Percentiles rank a stretch among this genome's conserved stretches.
phyloP scores from a whole-genome alignment of 306 rosid genomes.

The Dryas alaskensis region DNA sequence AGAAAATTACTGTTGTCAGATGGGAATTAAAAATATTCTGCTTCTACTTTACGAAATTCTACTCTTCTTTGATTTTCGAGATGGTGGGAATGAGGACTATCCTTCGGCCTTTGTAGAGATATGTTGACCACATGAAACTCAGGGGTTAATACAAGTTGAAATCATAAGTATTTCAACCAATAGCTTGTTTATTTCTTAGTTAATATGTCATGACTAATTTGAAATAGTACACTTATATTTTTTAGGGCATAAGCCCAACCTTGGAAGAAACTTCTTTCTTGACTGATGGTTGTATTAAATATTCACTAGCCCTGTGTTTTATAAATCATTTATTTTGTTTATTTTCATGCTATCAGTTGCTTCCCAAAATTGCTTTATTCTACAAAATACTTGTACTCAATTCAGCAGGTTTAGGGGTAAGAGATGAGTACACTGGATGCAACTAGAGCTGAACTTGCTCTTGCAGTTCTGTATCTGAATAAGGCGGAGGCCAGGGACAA shows the following conservation, averaged over 20 bases:
- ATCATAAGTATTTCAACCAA: not conserved
- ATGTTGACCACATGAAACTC: not conserved
- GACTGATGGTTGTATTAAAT: not conserved
- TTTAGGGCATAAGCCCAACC: not conserved
- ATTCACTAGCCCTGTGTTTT: not conserved
- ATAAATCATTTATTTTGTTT: not conserved
- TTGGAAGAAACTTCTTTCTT: not conserved
- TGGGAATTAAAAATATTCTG: not conserved
- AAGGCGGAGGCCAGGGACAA: constrained; percentile 99
- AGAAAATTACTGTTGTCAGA: not conserved
- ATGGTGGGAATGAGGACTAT: not conserved
- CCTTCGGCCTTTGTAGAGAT: not conserved
- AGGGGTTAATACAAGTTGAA: not conserved
- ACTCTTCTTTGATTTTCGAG: not conserved
- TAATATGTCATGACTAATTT: not conserved
- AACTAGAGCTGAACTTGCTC: constrained; percentile 88
- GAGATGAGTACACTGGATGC: constrained; percentile 91
- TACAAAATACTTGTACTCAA: not conserved
- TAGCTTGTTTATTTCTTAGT: not conserved
- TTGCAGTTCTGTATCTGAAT: constrained; percentile 76
- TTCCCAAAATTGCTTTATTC: not conserved
- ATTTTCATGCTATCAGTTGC: constrained; percentile 3
- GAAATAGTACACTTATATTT: not conserved
- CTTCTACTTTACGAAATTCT: not conserved
- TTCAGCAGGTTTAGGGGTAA: constrained; percentile 27